Conservation (phyloP, 225 moss, liverwort and hornwort genomes). For the Sphagnum contortum region DNA sequence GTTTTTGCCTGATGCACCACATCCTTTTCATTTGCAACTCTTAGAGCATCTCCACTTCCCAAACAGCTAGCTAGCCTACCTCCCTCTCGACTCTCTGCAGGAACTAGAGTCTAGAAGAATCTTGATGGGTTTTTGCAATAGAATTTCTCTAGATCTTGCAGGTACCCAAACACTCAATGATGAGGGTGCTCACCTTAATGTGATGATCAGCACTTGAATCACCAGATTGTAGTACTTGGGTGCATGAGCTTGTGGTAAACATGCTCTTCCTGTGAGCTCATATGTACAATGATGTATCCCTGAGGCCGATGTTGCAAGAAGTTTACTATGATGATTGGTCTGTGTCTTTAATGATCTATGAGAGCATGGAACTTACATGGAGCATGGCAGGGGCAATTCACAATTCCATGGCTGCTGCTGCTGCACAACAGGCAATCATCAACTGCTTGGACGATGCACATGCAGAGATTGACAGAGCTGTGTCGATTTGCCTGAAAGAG, state of each 20-base stretch:
- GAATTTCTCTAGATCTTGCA: too few relatives aligned
- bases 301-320: too few relatives aligned
- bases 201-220: background rate
- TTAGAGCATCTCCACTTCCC: background rate
- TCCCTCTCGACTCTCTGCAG: background rate
- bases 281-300: too few relatives aligned
- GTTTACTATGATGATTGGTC: too few relatives aligned
- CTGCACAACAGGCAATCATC: slow-evolving; percentile 31
- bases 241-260: too few relatives aligned
- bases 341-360: too few relatives aligned
- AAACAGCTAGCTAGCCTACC: background rate
- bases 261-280: too few relatives aligned
- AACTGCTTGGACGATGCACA: slow-evolving; percentile 64
- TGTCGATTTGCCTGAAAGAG: slow-evolving; percentile 65
- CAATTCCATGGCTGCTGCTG: background rate
- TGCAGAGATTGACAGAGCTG: slow-evolving; percentile 69
- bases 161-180: too few relatives aligned
- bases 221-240: background rate
- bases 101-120: too few relatives aligned
- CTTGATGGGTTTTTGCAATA: too few relatives aligned
- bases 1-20: too few relatives aligned
- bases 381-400: background rate
- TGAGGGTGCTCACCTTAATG: too few relatives aligned
- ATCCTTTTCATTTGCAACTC: background rate
- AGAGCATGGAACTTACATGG: background rate